Conservation (phyloP, 2,329 filamentous ascomycete species). For the Fusarium sp. region DNA sequence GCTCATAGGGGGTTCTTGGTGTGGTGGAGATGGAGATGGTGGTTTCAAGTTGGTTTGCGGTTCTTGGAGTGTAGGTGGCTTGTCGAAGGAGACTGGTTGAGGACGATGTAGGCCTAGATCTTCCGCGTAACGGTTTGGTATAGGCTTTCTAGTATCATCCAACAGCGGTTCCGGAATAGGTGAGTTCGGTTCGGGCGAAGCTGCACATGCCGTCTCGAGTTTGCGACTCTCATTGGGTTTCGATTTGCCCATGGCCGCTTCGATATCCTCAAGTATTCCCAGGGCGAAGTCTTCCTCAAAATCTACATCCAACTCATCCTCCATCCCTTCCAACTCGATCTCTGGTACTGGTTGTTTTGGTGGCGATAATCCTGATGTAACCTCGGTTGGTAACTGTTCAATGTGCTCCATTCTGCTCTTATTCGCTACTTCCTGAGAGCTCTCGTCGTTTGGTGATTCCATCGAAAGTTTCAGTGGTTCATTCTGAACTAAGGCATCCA, state of each 20-base stretch:
- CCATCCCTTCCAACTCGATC: slow-evolving; percentile 35
- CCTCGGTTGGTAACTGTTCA: neutral
- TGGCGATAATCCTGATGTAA: neutral
- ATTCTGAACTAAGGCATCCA: neutral
- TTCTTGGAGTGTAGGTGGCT: slow-evolving; percentile 11
- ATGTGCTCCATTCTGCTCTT: neutral
- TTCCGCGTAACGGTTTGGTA: slow-evolving; percentile 30
- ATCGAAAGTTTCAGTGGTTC: neutral
- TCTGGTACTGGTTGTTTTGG: neutral
- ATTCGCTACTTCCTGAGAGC: neutral
- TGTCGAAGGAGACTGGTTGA: slow-evolving; percentile 1
- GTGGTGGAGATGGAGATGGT: slow-evolving; percentile 32
- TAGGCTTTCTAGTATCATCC: neutral
- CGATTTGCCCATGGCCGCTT: slow-evolving; percentile 30
- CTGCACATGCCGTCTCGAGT: neutral
- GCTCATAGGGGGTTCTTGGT: slow-evolving; percentile 54
- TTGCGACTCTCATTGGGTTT: neutral
- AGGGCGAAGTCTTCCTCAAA: slow-evolving; percentile 48
- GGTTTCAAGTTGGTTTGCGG: slow-evolving; percentile 19
- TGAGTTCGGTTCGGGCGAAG: neutral
- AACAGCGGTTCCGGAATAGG: neutral
- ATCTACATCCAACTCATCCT: slow-evolving; percentile 47
- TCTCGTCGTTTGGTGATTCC: slow-evolving; percentile 4
- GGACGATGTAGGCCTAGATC: slow-evolving; percentile 40
- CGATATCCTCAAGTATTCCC: slow-evolving; percentile 44